Percentiles rank a stretch among this genome's conserved stretches.
Evolutionary conservation across 228 moss, liverwort and hornwort species (phyloP).

Genomic region (Sphagnum magellanicum): DNA sequence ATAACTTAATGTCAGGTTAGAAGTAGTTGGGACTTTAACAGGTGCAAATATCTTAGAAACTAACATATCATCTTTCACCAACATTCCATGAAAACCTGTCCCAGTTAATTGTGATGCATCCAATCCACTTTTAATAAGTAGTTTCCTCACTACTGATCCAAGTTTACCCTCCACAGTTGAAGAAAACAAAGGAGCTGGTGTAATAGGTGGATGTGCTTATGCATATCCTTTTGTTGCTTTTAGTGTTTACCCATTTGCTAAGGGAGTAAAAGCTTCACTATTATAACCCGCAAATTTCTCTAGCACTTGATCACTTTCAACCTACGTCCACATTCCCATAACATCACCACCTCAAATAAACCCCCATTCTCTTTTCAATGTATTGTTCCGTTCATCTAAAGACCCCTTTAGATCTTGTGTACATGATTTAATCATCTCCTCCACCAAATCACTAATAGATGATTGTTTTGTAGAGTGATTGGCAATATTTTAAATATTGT

Average conservation of each 20-base stretch:
- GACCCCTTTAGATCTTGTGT: too few species aligned
- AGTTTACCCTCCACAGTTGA: constrained; percentile 38
- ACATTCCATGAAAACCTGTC: constrained; percentile 79
- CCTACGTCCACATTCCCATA: too few species aligned
- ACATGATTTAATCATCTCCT: neutral
- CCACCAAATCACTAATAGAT: neutral
- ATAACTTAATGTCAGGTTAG: constrained; percentile 35
- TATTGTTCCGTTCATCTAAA: too few species aligned
- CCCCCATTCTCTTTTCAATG: too few species aligned
- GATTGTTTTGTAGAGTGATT: neutral
- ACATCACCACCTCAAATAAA: too few species aligned
- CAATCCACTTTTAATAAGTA: constrained; percentile 84
- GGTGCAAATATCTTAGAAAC: constrained; percentile 25
- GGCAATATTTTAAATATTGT: too few species aligned
- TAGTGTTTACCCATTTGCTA: constrained; percentile 12
- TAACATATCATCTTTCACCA: constrained; percentile 88
- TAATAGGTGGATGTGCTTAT: constrained; percentile 20
- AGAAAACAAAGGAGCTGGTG: constrained; percentile 31
- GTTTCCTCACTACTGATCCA: constrained; percentile 83
- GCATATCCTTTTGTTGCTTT: constrained; percentile 16
- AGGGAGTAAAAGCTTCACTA: constrained; percentile 30
- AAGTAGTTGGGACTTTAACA: constrained; percentile 15
- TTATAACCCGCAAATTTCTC: constrained; percentile 69
- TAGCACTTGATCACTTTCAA: constrained; percentile 62
- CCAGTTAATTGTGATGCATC: constrained; percentile 70